Base-by-base conservation (phyloP, 257 asterid species). In the Solanum bulbocastanum region DNA sequence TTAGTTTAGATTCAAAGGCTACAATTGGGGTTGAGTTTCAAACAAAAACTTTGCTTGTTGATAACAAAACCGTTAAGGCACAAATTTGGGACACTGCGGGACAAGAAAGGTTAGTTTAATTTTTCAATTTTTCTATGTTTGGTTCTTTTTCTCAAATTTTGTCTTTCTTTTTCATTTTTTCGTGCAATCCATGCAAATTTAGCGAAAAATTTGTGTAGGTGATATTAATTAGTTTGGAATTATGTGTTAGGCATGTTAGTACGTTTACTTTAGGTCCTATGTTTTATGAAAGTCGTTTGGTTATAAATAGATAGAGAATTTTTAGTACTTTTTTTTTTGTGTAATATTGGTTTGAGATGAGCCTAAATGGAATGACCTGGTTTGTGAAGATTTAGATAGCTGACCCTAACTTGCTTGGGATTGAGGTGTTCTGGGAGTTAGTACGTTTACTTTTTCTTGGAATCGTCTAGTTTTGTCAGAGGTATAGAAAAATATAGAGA, bases 51-150 rank as follows among this genome's bases (percentile, higher is more conserved):
- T 95, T 96, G 30, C 52, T 88, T 33, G 89, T 96, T 78, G 98
- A 96, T 91, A 88, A 91, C 16, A 95, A 93, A 83, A 94, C 98
- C 27, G 98, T 95, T 15, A 96, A 96, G 95, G 98, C 98, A 20
- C 98, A 96, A 91, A 96, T 96, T 91, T 96, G 98, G 98, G 98
- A 96, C 87, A 96, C 98, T 69, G 98, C 98, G 11, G 98, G 98
- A 27, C 98, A 96, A 91, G 98, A 96, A 87, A 94, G 98, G 98
- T 93, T 82, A 40, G n/a, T 87, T 72, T 5, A 11, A 6, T n/a
- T 78, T 39, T 72, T 30, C 23, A 36, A 36, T 36, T 36, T 73
- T 73, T 20, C 1, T 20, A 18, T 20, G 20, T 73, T 23, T 22
- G 56, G 32, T 75, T 40, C 6, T 40, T 12, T 40, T n/a, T 25